phyloP scores from a whole-genome alignment of 768 basidiomycete species.

The Gelatoporia subvermispora region DNA sequence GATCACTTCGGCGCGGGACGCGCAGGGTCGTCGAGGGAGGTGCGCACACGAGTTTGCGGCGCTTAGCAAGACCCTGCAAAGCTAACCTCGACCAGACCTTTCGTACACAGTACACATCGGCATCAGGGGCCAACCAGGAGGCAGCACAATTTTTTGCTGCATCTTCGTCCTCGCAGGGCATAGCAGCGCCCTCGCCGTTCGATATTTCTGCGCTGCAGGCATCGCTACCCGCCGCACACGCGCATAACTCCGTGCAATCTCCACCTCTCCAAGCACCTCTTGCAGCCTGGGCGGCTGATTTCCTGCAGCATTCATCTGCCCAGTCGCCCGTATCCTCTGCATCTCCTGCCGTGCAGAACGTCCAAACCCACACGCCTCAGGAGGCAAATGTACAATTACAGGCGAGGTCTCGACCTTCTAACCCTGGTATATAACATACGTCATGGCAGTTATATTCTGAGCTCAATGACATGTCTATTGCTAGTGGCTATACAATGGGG shows the following conservation, averaged over 20 bases:
- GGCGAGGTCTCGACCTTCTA: no score
- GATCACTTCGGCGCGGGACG: constrained; percentile 65
- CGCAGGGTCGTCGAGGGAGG: constrained; percentile 61
- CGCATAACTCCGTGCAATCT: constrained; percentile 8
- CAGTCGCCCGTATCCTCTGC: background rate
- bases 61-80: background rate
- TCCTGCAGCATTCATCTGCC: constrained; percentile 33
- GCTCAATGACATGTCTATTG: no score
- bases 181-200: constrained; percentile 38
- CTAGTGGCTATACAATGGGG: background rate
- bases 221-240: constrained; percentile 35
- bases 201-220: constrained; percentile 54
- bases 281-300: constrained; percentile 62
- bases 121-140: constrained; percentile 51
- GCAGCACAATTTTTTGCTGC: constrained; percentile 64
- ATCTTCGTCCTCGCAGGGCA: constrained; percentile 20
- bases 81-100: constrained; percentile 42
- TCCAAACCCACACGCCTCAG: background rate
- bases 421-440: no score
- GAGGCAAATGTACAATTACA: no score
- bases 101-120: constrained; percentile 44
- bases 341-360: background rate
- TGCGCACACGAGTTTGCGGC: constrained; percentile 28
- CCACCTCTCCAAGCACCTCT: constrained; percentile 6
- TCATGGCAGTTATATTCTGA: no score